phyloP scores from a whole-genome alignment of 2,329 filamentous ascomycete species.

The Alternaria arborescens region DNA sequence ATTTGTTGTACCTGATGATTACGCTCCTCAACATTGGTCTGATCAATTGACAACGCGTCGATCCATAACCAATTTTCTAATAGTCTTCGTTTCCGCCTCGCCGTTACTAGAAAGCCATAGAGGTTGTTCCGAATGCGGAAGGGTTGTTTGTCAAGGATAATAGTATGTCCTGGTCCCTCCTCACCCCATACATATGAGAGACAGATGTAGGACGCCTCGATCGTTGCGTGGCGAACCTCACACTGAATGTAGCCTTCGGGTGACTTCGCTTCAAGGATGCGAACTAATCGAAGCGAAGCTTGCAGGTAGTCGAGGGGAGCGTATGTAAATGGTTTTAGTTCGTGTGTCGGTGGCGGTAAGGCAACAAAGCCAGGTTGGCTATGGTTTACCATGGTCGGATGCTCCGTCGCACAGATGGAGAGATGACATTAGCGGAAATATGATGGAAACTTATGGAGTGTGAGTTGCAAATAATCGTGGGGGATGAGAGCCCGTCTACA shows the following conservation, averaged over 20 bases:
- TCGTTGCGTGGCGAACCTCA: constrained; percentile 3
- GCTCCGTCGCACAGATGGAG: too few species aligned
- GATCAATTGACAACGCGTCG: constrained; percentile 16
- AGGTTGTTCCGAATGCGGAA: constrained; percentile 12
- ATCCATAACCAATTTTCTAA: constrained; percentile 1
- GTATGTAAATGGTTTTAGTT: too few species aligned
- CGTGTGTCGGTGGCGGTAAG: too few species aligned
- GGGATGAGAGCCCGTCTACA: too few species aligned
- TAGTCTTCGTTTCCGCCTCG: background rate
- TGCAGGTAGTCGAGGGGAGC: background rate
- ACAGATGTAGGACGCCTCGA: constrained; percentile 6
- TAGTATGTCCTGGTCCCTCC: background rate
- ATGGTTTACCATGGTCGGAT: too few species aligned
- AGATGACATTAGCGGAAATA: too few species aligned
- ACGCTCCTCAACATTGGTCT: constrained; percentile 4
- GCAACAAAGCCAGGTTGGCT: too few species aligned
- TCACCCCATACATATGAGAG: constrained; percentile 22
- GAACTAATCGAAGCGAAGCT: background rate
- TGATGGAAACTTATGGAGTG: too few species aligned
- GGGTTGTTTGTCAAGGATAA: background rate
- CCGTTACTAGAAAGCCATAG: constrained; percentile 2
- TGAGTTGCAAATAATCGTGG: too few species aligned
- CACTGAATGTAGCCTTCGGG: constrained; percentile 8
- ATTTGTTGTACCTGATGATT: constrained; percentile 2
- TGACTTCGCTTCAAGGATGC: background rate